Base-by-base conservation (phyloP, 345 rosid species). In the Eucalyptus globulus region DNA sequence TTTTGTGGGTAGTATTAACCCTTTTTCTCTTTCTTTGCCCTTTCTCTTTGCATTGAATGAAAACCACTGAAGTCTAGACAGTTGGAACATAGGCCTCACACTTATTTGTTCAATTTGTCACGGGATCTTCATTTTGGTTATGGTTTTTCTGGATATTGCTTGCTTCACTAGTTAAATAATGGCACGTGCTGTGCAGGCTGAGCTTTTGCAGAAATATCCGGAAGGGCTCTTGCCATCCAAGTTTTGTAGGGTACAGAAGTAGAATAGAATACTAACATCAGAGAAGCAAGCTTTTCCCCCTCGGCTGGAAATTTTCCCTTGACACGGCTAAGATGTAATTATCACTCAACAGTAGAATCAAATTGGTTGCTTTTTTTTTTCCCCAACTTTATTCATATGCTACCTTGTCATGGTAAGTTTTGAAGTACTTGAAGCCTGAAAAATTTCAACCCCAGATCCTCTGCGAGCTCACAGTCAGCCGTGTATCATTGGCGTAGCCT, bases 281-380 rank as follows among this genome's bases (percentile, higher is more conserved):
- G 95, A 92, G 92, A 93, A 49, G 87, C 90, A 86, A 90, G 88
- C 89, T 60, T 54, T 86, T 62, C 14, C 65, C 14, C 83, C 43
- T 11, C 16, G 29, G 29, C 47, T 37, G 27, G 14, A 76, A 76
- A 76, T 76, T 40, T 76, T 76, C 29, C 89, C 87, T 37, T 89
- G 86, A 69, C 93, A 87, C 87, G 89, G 88, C 94, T 91, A 93
- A 91, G 90, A 72, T 94, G 95, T 93, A 93, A 93, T 93, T 93
- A 92, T 92, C 86, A 91, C 21, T 34, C 67, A 44, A 37, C 72
- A 14, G 69, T 60, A 49, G 86, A 50, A 80, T 80, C 67, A 27
- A 62, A 47, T 49, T 50, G 45, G 85, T 4, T 53, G 26, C 22
- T 43, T 14, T 87, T 14, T 87, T 56, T 31, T 37, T 21, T 6